Base-by-base conservation (phyloP, 2,329 filamentous ascomycete species). In the Ciborinia camelliae region DNA sequence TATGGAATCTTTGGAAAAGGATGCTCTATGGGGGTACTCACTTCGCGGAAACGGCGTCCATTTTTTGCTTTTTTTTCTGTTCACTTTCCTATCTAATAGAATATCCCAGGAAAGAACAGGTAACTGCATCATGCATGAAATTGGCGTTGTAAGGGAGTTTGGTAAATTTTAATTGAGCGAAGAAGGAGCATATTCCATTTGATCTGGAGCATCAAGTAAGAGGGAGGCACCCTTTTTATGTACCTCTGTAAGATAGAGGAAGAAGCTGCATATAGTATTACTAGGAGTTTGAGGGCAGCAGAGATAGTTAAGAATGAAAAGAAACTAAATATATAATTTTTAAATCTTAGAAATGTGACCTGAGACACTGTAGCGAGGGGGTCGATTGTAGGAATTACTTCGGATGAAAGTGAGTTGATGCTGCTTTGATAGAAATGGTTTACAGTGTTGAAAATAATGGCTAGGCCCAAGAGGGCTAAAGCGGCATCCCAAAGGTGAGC, bases 241-340 rank as follows among this genome's bases (percentile, higher is more conserved):
- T 61, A 61, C 45, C 43, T 61, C 45, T 61, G 58, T 51, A 61
- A 61, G 58, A 61, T 61, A 61, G 30, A 61, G 47, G 30, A 28
- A 28, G 32, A 61, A 51, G 32, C 58, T 61, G 58, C 58, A 61
- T 51, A 51, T 51, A 51, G 43, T 28, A 37, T 39, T 30, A 37
- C 30, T 61, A 39, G 58, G 15, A 51, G n/a, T 51, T 7, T 28
- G 26, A 39, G 43, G 64, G 43, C 35, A 59, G 70, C 15, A 59
- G 61, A 54, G 26, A 59, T 61, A 39, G 45, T n/a, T 51, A 39
- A 39, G 39, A 39, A 51, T 39, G 9, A 58, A 47, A 58, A 28
- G n/a, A 58, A 35, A 47, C 3, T 47, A 47, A 58, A 58, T 58
- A 26, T 12, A 10, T n/a, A n/a, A n/a, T 47, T 23, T 18, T 45